These are phyloP conservation scores for Diaporthe australafricana DNA, from an alignment of 2,329 filamentous ascomycete species.

Conservation along the genomic window DNA sequence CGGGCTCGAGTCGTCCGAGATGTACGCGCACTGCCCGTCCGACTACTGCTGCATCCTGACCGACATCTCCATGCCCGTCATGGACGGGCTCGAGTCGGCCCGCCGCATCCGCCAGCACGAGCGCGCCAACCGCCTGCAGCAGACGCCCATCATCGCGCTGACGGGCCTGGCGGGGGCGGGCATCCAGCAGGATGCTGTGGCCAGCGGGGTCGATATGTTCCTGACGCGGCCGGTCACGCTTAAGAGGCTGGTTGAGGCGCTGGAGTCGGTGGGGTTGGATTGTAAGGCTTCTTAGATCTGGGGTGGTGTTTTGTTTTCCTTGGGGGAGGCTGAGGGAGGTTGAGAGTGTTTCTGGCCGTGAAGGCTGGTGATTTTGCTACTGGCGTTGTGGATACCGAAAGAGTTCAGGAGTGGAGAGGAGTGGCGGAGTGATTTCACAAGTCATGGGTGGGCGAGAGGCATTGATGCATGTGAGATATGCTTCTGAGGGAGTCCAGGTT, in stretches of 20 bases:
- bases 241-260: constrained; percentile 42
- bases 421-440: background rate
- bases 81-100: constrained; percentile 65
- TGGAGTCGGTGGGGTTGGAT: constrained; percentile 24
- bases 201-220: constrained; percentile 65
- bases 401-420: background rate
- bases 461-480: background rate
- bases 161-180: constrained; percentile 63
- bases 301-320: background rate
- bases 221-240: constrained; percentile 65
- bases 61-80: constrained; percentile 69
- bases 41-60: constrained; percentile 50
- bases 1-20: constrained; percentile 49
- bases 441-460: too few species aligned
- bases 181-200: constrained; percentile 64
- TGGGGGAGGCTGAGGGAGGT: background rate
- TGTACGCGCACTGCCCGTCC: constrained; percentile 41
- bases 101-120: constrained; percentile 63
- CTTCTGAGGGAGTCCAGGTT: background rate
- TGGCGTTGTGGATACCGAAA: background rate
- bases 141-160: constrained; percentile 62
- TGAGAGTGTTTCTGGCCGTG: background rate
- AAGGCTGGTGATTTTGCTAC: background rate
- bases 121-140: constrained; percentile 51
- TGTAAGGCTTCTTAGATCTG: background rate